phyloP scores from a whole-genome alignment of 371 early-diverging fungal genomes.

The Mortierella sp. region DNA sequence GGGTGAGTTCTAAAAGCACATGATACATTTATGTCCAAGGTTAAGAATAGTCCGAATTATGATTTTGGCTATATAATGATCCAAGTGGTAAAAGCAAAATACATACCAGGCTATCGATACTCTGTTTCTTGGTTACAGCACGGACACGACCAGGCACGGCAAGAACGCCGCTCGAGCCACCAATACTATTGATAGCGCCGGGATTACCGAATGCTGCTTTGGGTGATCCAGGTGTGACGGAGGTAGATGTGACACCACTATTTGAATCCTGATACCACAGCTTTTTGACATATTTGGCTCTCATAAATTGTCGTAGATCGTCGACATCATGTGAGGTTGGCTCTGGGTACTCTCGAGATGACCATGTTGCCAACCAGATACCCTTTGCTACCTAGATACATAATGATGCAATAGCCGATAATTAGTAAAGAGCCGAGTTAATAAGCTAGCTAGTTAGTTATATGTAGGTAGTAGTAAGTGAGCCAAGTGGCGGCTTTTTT shows the following conservation, averaged over 20 bases:
- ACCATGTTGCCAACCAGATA: constrained; percentile 55
- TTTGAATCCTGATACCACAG: constrained; percentile 43
- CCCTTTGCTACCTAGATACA: constrained; percentile 46
- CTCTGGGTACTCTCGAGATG: constrained; percentile 54
- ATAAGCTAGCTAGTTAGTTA: background rate
- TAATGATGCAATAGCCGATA: background rate
- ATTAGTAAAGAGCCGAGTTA: background rate
- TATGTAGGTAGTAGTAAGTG: background rate
- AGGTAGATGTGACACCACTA: constrained; percentile 2
- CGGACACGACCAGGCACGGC: constrained; percentile 22
- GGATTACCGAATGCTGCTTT: background rate
- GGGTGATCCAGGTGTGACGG: background rate
- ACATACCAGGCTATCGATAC: constrained; percentile 35
- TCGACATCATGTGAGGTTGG: constrained; percentile 49
- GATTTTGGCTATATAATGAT: background rate
- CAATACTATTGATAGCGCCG: background rate
- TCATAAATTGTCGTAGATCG: constrained; percentile 52
- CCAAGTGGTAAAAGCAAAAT: constrained; percentile 12
- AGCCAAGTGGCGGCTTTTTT: background rate
- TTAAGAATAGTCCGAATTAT: constrained; percentile 16
- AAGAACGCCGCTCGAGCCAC: constrained; percentile 3
- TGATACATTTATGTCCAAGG: background rate
- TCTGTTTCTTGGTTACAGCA: constrained; percentile 18
- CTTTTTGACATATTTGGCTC: constrained; percentile 55
- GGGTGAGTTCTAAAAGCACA: background rate